Evolutionary conservation across 2,329 filamentous ascomycete genomes (phyloP).

Genomic region (Cordyceps cateniannulata): DNA sequence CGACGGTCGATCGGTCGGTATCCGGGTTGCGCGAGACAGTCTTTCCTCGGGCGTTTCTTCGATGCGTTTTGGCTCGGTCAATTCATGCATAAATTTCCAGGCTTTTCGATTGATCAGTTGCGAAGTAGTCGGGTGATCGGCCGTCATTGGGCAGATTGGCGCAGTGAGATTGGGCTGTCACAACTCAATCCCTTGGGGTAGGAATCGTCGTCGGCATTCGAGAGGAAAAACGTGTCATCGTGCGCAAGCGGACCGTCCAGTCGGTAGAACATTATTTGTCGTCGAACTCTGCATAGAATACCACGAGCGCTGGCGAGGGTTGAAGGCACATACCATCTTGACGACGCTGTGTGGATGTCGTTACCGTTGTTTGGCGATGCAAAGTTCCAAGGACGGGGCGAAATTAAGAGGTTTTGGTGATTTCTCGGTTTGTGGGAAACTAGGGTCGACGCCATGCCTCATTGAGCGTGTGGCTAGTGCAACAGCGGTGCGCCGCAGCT

Average conservation of each 20-base stretch:
- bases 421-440: constrained; percentile 39
- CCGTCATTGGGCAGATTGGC: background rate
- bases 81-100: background rate
- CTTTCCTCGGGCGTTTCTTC: constrained; percentile 11
- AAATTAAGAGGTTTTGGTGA: constrained; percentile 38
- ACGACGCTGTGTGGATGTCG: constrained; percentile 38
- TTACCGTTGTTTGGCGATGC: constrained; percentile 37
- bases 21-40: constrained; percentile 17
- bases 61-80: background rate
- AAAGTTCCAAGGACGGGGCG: constrained; percentile 28
- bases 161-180: background rate
- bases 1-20: constrained; percentile 4
- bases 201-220: background rate
- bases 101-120: background rate
- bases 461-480: constrained; percentile 25
- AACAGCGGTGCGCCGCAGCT: background rate
- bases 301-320: background rate
- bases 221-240: constrained; percentile 23
- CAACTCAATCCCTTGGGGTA: background rate
- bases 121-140: background rate
- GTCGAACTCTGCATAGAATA: constrained; percentile 12
- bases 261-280: constrained; percentile 12
- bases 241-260: constrained; percentile 20
- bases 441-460: constrained; percentile 32
- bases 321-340: constrained; percentile 39